Conservation (phyloP, 129 eudicot species). For the Saposhnikovia divaricata region DNA sequence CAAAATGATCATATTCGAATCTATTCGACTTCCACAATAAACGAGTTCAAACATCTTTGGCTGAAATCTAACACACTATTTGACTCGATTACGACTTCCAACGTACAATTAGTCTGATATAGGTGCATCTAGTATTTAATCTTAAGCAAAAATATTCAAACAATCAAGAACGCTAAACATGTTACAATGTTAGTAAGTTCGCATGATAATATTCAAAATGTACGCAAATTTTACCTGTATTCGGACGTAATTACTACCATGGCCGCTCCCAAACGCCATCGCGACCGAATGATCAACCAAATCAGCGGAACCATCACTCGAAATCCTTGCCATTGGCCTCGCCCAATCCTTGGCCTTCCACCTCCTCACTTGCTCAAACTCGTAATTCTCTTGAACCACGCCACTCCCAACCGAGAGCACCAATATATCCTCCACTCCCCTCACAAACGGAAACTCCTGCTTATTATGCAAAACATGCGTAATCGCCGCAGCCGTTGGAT, state of each 20-base stretch:
- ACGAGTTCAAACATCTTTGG: not conserved
- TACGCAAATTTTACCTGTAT: slow-evolving; percentile 47
- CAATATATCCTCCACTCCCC: slow-evolving; percentile 93
- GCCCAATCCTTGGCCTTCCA: slow-evolving; percentile 84
- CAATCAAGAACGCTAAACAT: too few relatives aligned
- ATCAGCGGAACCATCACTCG: slow-evolving; percentile 73
- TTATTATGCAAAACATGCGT: slow-evolving; percentile 94
- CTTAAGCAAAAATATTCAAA: too few relatives aligned
- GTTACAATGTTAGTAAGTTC: too few relatives aligned
- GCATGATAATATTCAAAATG: not conserved
- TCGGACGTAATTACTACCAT: slow-evolving; percentile 64
- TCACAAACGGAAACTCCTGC: slow-evolving; percentile 86
- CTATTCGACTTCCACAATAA: too few relatives aligned
- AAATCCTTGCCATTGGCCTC: slow-evolving; percentile 74
- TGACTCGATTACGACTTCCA: too few relatives aligned
- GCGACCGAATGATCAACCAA: slow-evolving; percentile 91
- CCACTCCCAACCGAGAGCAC: slow-evolving; percentile 91
- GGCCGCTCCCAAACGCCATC: slow-evolving; percentile 79
- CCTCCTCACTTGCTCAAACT: slow-evolving; percentile 52
- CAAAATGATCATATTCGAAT: too few relatives aligned
- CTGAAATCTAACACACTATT: too few relatives aligned
- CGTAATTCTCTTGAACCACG: slow-evolving; percentile 52
- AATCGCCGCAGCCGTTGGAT: slow-evolving; percentile 95
- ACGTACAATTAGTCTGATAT: too few relatives aligned
- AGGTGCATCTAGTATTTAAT: not conserved